Conservation (phyloP, 192 early-diverging fungal species). For the Coemansia sp. region DNA sequence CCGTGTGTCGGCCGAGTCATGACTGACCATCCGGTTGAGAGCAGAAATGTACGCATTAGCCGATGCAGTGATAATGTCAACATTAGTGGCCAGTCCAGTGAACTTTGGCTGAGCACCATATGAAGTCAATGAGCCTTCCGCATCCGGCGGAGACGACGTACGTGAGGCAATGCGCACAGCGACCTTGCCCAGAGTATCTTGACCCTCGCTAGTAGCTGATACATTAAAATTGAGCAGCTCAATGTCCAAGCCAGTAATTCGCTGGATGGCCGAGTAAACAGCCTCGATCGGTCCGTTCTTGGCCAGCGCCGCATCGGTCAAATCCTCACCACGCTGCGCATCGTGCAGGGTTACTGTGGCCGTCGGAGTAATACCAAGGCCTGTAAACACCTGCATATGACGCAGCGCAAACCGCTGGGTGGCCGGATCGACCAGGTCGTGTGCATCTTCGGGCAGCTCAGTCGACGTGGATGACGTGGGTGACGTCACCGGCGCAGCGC, state of each 20-base stretch:
- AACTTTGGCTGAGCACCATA: conserved; percentile 54
- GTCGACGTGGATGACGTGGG: background rate
- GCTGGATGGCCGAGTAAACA: conserved; percentile 86
- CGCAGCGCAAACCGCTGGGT: conserved; percentile 61
- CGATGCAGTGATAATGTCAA: conserved; percentile 83
- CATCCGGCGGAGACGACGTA: conserved; percentile 51
- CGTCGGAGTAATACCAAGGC: conserved; percentile 69
- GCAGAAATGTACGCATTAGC: conserved; percentile 89
- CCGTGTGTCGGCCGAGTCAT: conserved; percentile 31
- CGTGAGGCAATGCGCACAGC: conserved; percentile 68
- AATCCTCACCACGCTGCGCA: conserved; percentile 39
- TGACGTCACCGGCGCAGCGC: background rate
- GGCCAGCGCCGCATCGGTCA: conserved; percentile 77
- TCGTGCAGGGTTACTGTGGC: conserved; percentile 80
- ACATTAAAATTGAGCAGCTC: conserved; percentile 84
- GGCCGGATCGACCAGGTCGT: conserved; percentile 3
- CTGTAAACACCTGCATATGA: conserved; percentile 78
- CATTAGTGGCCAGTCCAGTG: conserved; percentile 74
- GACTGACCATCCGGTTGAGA: conserved; percentile 62
- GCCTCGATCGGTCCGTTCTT: conserved; percentile 85
- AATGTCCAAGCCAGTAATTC: conserved; percentile 70
- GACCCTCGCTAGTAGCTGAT: conserved; percentile 80
- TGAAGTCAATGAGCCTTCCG: conserved; percentile 24
- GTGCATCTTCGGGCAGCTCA: conserved; percentile 1
- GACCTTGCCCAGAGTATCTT: conserved; percentile 86